Percentiles rank a stretch among this genome's conserved stretches.
phyloP scores from a whole-genome alignment of 2,329 filamentous ascomycete genomes.

The Xylariales sp. region DNA sequence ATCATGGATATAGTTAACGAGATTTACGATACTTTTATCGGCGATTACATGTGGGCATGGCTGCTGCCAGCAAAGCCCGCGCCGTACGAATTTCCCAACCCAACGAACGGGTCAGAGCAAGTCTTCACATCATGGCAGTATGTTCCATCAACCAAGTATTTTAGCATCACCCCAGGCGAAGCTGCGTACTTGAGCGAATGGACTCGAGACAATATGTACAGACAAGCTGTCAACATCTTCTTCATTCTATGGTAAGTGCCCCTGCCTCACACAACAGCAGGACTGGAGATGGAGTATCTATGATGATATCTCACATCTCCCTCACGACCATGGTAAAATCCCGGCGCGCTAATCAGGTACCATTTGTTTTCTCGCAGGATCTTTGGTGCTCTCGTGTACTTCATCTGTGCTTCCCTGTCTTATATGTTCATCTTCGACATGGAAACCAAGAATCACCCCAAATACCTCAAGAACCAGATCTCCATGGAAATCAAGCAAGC shows the following conservation, averaged over 20 bases:
- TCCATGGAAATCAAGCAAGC: constrained; percentile 80
- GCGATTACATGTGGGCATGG: constrained; percentile 74
- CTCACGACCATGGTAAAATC: too few species aligned
- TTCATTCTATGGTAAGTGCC: constrained; percentile 75
- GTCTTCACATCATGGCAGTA: constrained; percentile 62
- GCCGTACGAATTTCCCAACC: constrained; percentile 47
- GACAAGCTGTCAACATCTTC: constrained; percentile 73
- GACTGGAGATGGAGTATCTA: too few species aligned
- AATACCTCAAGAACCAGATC: constrained; percentile 93
- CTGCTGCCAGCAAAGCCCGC: constrained; percentile 58
- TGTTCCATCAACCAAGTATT: constrained; percentile 65
- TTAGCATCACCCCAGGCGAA: constrained; percentile 65
- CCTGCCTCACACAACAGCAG: background rate
- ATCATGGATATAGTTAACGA: constrained; percentile 90
- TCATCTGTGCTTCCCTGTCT: constrained; percentile 75
- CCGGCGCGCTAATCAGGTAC: background rate
- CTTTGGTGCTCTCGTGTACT: constrained; percentile 82
- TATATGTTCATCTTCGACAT: constrained; percentile 93
- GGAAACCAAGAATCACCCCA: constrained; percentile 80
- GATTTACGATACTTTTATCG: constrained; percentile 73
- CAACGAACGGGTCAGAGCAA: constrained; percentile 49
- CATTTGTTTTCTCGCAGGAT: constrained; percentile 51
- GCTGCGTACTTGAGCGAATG: constrained; percentile 77
- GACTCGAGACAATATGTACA: constrained; percentile 70
- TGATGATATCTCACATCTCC: too few species aligned